These are phyloP conservation scores for Calycina herbarum DNA, from an alignment of 2,329 filamentous ascomycete species.

Conservation along the genomic window DNA sequence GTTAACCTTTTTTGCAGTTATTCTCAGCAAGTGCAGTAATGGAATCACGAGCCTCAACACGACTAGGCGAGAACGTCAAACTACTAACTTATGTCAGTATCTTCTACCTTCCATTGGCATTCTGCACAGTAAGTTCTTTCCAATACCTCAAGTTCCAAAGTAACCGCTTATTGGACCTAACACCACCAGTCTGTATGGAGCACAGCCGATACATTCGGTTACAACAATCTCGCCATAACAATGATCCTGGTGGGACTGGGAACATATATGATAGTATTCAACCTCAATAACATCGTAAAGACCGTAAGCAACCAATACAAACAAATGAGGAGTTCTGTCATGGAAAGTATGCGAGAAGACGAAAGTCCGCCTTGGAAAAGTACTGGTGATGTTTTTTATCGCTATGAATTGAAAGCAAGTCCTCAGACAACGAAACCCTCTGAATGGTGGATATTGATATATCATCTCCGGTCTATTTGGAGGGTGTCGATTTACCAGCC, in stretches of 20 bases:
- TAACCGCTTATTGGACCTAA: background rate
- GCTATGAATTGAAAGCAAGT: constrained; percentile 10
- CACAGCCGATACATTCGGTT: constrained; percentile 10
- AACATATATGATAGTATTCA: constrained; percentile 22
- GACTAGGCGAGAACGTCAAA: constrained; percentile 40
- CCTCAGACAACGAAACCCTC: constrained; percentile 13
- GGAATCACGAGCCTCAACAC: constrained; percentile 36
- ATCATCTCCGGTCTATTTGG: background rate
- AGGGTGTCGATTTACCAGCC: background rate
- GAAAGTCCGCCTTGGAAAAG: constrained; percentile 11
- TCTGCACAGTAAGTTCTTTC: constrained; percentile 31
- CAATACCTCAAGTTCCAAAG: background rate
- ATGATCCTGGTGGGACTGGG: constrained; percentile 13
- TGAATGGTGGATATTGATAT: constrained; percentile 18
- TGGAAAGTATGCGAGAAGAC: constrained; percentile 13
- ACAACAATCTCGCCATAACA: constrained; percentile 13
- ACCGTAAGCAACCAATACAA: constrained; percentile 7
- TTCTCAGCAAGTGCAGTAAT: constrained; percentile 36
- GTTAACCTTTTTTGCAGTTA: constrained; percentile 17
- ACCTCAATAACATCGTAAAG: constrained; percentile 17
- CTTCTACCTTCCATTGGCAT: constrained; percentile 42
- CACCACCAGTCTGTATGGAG: constrained; percentile 19
- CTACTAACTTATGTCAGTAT: constrained; percentile 43
- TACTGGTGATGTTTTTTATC: constrained; percentile 12
- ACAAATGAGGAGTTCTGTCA: constrained; percentile 1